Conservation (phyloP, 768 basidiomycete species). For the Crepidotus variabilis region DNA sequence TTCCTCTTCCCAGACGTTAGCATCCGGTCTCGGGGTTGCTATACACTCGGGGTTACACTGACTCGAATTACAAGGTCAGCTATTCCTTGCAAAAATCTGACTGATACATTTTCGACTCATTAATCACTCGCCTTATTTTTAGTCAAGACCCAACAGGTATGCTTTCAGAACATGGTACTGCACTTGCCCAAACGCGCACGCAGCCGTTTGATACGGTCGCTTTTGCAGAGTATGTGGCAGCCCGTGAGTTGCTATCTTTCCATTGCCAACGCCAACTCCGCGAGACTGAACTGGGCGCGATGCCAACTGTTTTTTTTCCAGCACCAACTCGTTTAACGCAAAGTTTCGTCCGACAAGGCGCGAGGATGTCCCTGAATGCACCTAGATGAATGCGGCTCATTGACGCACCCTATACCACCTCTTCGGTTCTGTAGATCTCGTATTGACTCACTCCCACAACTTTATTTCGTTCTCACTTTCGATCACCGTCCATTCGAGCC, state of each 20-base stretch:
- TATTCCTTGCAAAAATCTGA: constrained; percentile 14
- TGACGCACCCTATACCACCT: not conserved
- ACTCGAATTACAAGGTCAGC: constrained; percentile 73
- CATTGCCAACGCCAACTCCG: not conserved
- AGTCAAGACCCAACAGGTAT: constrained; percentile 46
- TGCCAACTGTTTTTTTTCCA: constrained; percentile 19
- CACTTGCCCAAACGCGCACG: constrained; percentile 72
- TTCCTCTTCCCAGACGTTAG: constrained; percentile 92
- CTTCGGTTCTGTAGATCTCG: not conserved
- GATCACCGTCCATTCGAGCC: not conserved
- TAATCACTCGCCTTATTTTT: constrained; percentile 9
- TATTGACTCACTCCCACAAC: not conserved
- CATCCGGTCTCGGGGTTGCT: constrained; percentile 73
- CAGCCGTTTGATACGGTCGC: constrained; percentile 76
- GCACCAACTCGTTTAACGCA: constrained; percentile 48
- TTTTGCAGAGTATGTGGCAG: constrained; percentile 71
- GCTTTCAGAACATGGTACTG: constrained; percentile 51
- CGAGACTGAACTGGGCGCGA: constrained; percentile 4
- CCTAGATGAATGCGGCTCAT: constrained; percentile 8
- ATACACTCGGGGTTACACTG: constrained; percentile 69
- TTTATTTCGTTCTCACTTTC: not conserved
- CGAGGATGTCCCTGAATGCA: constrained; percentile 43
- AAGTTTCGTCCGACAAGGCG: constrained; percentile 52
- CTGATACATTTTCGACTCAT: not conserved
- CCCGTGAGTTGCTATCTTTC: constrained; percentile 50